Base-by-base conservation (phyloP, 176 grass and related monocot species). In the Oryza meyeriana region DNA sequence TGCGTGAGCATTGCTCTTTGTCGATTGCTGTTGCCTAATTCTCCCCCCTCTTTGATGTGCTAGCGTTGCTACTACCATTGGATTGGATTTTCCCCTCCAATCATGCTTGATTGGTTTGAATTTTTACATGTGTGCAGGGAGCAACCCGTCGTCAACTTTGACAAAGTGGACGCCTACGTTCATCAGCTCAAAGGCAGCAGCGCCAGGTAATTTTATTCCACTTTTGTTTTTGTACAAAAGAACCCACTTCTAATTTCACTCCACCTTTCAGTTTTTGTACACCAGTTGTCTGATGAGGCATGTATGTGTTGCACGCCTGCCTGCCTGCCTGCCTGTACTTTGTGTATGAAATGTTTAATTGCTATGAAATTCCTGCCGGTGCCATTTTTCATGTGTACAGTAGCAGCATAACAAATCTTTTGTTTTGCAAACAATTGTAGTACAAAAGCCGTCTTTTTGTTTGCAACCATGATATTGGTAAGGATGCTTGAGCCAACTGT, bases 101-200 rank as follows among this genome's bases (percentile, higher is more conserved):
- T 10, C 55, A 24, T 59, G 55, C 8, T 59, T 59, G 22, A 22
- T 20, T 8, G 55, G 2, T 59, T 59, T 59, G 22, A 55, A 22
- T 55, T 55, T 52, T 50, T 52, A 11, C 55, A n/a, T 25, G 30
- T 33, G 36, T 42, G 41, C 85, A 97, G 94, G 63, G 64, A 90
- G 30, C 87, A 97, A 79, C 41, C 85, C 4, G n/a, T 57, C 40
- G 92, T 92, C 76, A 90, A 97, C 73, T 97, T 89, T 8, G 68
- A 72, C 40, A 94, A 92, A 83, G 85, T 97, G 81, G 87, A 94
- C 42, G 94, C 72, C 24, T 77, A 77, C 47, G 94, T 94, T 79
- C 94, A 97, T 64, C 94, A 97, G 59, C 85, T 97, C 28, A 97
- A 92, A 74, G 94, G 91, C 47, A 94, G 94, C 85, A 97, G 92